Conservation (phyloP, 1,284 basidiomycete genomes). For the Irpex lacteus region DNA sequence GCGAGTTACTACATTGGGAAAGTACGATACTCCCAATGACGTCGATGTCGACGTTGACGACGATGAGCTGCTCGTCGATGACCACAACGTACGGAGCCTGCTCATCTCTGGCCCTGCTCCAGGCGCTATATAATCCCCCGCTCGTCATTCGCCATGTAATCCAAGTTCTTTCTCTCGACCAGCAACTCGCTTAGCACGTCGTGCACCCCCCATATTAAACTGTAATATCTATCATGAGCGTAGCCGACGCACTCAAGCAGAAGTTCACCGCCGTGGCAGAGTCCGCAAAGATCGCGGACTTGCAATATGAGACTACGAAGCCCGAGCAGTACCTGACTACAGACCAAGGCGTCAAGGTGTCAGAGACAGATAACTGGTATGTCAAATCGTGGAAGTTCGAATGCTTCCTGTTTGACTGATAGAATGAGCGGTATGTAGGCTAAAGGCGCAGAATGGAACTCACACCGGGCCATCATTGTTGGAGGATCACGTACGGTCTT, state of each 20-base stretch:
- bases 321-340: constrained; percentile 44
- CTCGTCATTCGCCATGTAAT: neutral
- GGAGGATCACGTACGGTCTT: constrained; percentile 49
- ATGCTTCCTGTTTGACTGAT: neutral
- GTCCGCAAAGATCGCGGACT: constrained; percentile 43
- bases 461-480: constrained; percentile 53
- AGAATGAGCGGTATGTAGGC: constrained; percentile 34
- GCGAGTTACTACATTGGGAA: neutral
- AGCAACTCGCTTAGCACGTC: neutral
- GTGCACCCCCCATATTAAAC: constrained; percentile 1
- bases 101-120: neutral
- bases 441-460: constrained; percentile 45
- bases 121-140: constrained; percentile 8
- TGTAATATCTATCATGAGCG: constrained; percentile 16
- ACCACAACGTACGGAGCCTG: neutral
- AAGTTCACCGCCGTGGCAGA: constrained; percentile 28
- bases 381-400: constrained; percentile 11
- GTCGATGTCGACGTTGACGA: constrained; percentile 6
- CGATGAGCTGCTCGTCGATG: constrained; percentile 1
- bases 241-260: constrained; percentile 24
- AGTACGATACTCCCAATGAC: constrained; percentile 1
- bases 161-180: neutral
- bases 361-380: constrained; percentile 66
- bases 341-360: constrained; percentile 57
- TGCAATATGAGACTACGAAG: constrained; percentile 42